Evolutionary conservation across 345 rosid species (phyloP).

Genomic region (Eucalyptus tenuipes): DNA sequence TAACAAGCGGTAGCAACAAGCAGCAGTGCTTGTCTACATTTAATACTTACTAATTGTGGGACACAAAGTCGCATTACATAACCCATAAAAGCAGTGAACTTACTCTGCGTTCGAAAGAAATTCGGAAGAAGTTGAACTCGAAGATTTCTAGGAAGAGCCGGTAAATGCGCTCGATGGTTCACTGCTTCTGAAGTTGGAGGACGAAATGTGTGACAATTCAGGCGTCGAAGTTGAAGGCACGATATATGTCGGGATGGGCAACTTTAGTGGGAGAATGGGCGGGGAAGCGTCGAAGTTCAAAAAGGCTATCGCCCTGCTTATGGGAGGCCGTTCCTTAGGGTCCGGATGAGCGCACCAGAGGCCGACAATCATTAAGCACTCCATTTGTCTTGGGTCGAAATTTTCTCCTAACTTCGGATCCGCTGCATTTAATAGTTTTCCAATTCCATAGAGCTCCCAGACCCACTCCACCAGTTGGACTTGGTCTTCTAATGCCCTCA

Average conservation of each 20-base stretch:
- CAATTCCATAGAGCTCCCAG: no score
- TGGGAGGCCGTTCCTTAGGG: not conserved
- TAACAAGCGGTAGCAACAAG: no score
- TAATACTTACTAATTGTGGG: no score
- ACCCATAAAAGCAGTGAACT: not conserved
- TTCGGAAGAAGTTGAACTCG: not conserved
- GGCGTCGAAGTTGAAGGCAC: not conserved
- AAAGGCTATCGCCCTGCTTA: not conserved
- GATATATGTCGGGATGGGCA: not conserved
- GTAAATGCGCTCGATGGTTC: not conserved
- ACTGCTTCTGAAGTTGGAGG: not conserved
- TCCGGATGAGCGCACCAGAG: no score
- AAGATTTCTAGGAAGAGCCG: not conserved
- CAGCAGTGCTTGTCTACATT: no score
- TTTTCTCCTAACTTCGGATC: no score
- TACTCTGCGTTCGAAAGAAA: not conserved
- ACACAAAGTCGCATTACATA: no score
- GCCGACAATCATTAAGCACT: no score
- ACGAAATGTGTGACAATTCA: not conserved
- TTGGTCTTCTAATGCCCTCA: no score
- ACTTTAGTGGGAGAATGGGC: not conserved
- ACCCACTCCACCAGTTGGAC: no score
- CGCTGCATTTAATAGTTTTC: no score
- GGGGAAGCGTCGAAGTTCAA: not conserved
- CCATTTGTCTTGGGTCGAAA: no score